Conservation (phyloP, 75 land plant genomes). For the Selaginella tamariscina region DNA sequence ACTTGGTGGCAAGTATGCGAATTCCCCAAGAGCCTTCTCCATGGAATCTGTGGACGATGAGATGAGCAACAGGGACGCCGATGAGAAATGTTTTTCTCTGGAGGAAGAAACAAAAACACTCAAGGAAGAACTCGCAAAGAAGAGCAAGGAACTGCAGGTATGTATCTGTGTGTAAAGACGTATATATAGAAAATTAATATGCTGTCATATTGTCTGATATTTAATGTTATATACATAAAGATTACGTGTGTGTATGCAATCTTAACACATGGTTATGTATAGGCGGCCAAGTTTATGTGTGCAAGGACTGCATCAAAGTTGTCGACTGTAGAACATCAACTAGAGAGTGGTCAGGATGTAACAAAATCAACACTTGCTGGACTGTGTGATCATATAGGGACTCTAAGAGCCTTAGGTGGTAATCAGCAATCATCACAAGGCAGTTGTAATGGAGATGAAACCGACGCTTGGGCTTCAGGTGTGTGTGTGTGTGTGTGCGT, state of each 20-base stretch:
- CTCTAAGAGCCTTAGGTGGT: not conserved
- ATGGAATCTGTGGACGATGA: not conserved
- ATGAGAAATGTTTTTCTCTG: not conserved
- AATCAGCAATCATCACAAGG: conserved; percentile 32
- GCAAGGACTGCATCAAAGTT: conserved; percentile 58
- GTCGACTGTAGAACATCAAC: conserved; percentile 22
- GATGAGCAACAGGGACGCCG: conserved; percentile 18
- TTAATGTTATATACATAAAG: too few relatives aligned
- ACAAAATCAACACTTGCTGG: not conserved
- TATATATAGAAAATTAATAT: too few relatives aligned
- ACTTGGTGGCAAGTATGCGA: not conserved
- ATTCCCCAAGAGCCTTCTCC: not conserved
- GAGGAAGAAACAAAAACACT: not conserved
- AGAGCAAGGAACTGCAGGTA: not conserved
- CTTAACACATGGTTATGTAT: too few relatives aligned
- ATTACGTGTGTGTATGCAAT: too few relatives aligned
- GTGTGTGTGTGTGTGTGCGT: too few relatives aligned
- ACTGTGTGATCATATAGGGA: not conserved
- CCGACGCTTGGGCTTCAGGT: conserved; percentile 51
- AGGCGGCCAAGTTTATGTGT: conserved; percentile 50
- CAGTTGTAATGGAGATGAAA: conserved; percentile 48
- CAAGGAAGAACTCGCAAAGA: not conserved
- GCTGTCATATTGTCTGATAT: conserved; percentile 34
- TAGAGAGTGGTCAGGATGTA: not conserved
- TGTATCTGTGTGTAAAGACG: too few relatives aligned